Base-by-base conservation (phyloP, 2,329 filamentous ascomycete genomes). In the Penicillium glabrum region DNA sequence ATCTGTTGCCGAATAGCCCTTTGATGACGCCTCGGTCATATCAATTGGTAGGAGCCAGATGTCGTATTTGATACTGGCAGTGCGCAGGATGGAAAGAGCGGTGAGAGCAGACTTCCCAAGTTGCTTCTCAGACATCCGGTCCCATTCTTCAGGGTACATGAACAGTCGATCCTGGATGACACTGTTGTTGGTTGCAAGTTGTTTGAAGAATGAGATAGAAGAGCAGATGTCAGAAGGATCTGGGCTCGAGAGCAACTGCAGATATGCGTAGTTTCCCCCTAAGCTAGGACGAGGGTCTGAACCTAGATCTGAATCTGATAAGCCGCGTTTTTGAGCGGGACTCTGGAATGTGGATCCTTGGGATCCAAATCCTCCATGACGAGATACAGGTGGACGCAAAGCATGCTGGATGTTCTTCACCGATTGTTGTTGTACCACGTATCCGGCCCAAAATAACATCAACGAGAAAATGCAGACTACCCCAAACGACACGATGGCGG, bases 401-500 rank as follows among this genome's bases (percentile, higher is more conserved):
- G 89, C 89, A 54, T 82, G 79, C 67, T 93, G 89, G 31, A 97
- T 82, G 65, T 88, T 88, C 60, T 83, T 84, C 5, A 96, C 85
- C 0, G 91, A 95, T 66, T 91, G 86, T 74, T 97, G 93, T 69
- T 97, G 93, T 52, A 96, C 83, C 3, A 87, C 84, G 73, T 96
- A 96, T 67, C 93, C 93, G 51, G 90, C 91, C 31, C 96, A 81
- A 73, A 97, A 97, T 26, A 97, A 86, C 5, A 92, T 84, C 37
- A 87, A 74, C 3, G 92, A 96, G 75, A 91, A 96, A 26, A 90
- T 72, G 61, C 90, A 78, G 57, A 96, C 89, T 24, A 80, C 69
- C 5, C 72, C 71, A 35, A 75, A 72, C 24, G 77, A 79, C 57
- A 79, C 55, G 33, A 77, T 72, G 41, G 74, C 69, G 14, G 77